A percentile compares a stretch with the other conserved stretches of the same genome.
Evolutionary conservation across 805 yeast species (phyloP).

Genomic region (Cyberlindnera bimundalis): DNA sequence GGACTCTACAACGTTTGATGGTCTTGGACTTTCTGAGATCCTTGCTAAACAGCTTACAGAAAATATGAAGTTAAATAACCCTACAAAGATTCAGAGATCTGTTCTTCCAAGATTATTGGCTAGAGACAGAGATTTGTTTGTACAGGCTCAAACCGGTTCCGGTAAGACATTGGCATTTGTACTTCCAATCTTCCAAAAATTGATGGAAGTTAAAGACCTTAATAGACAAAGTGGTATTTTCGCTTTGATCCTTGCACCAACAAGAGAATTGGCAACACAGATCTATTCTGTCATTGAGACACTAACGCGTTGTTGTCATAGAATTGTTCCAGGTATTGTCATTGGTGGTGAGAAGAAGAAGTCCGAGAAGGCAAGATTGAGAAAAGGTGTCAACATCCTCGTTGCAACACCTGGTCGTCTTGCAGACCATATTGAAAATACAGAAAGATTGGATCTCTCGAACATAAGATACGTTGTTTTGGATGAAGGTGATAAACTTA

Average conservation of each 20-base stretch:
- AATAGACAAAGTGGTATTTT: slow-evolving; percentile 76
- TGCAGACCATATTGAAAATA: slow-evolving; percentile 91
- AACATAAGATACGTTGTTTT: slow-evolving; percentile 82
- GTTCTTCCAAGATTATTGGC: slow-evolving; percentile 63
- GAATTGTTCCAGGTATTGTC: slow-evolving; percentile 91
- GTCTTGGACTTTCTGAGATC: slow-evolving; percentile 60
- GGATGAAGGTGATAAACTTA: slow-evolving; percentile 95
- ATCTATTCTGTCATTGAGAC: slow-evolving; percentile 77
- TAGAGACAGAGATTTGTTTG: slow-evolving; percentile 61
- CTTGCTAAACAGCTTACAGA: slow-evolving; percentile 53
- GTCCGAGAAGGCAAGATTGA: slow-evolving; percentile 89
- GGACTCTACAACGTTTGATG: slow-evolving; percentile 65
- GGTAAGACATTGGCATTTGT: slow-evolving; percentile 92
- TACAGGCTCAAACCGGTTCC: slow-evolving; percentile 97
- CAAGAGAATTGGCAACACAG: slow-evolving; percentile 92
- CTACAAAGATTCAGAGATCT: slow-evolving; percentile 84
- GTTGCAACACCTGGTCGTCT: slow-evolving; percentile 97
- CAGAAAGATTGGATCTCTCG: slow-evolving; percentile 66
- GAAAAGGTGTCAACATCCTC: slow-evolving; percentile 94
- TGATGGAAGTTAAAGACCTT: slow-evolving; percentile 52
- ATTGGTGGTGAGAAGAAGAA: slow-evolving; percentile 99
- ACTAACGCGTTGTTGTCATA: slow-evolving; percentile 71
- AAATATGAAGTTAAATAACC: slow-evolving; percentile 53
- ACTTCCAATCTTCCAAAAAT: slow-evolving; percentile 73
- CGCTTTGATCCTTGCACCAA: slow-evolving; percentile 87